A percentile compares a stretch with the other conserved stretches of the same genome.
phyloP scores from a whole-genome alignment of 2,329 filamentous ascomycete species.

The Arachnomyces sp. region DNA sequence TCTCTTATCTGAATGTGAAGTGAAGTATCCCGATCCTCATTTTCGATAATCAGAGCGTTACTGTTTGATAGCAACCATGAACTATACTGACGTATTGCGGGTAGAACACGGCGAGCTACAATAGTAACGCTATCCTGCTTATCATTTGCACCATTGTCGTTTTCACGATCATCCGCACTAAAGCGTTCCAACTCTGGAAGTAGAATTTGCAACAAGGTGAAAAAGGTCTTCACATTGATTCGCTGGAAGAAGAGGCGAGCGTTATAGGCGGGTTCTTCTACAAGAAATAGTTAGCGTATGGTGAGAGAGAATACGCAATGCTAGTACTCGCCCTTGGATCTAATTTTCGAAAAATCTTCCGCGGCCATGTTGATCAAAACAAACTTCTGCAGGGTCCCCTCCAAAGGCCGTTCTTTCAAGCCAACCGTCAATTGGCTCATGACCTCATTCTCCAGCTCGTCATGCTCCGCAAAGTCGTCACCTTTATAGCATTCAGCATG shows the following conservation, averaged over 20 bases:
- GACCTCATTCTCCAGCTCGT: conserved; percentile 79
- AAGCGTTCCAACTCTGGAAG: conserved; percentile 60
- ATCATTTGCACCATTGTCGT: conserved; percentile 35
- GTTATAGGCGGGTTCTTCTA: conserved; percentile 44
- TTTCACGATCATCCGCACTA: conserved; percentile 42
- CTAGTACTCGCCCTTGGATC: conserved; percentile 47
- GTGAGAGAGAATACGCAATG: conserved; percentile 4
- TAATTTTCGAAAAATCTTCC: conserved; percentile 61
- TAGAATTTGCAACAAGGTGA: conserved; percentile 62
- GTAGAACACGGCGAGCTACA: conserved; percentile 54
- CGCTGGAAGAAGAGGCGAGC: conserved; percentile 57
- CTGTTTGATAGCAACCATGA: conserved; percentile 57
- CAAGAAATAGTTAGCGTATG: conserved; percentile 12
- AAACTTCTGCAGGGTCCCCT: conserved; percentile 66
- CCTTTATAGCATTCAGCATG: conserved; percentile 80
- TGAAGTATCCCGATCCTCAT: conserved; percentile 42
- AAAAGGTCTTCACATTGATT: conserved; percentile 72
- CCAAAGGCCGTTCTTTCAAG: conserved; percentile 60
- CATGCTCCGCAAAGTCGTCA: conserved; percentile 63
- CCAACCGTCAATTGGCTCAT: conserved; percentile 68
- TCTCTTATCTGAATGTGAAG: conserved; percentile 53
- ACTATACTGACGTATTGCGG: conserved; percentile 60
- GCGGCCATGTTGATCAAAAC: conserved; percentile 80
- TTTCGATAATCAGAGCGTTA: conserved; percentile 46
- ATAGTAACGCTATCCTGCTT: conserved; percentile 47